A percentile compares a stretch with the other conserved stretches of the same genome.
These are phyloP conservation scores for Clonostachys rosea DNA, from an alignment of 2,329 filamentous ascomycete species.

Conservation along the genomic window DNA sequence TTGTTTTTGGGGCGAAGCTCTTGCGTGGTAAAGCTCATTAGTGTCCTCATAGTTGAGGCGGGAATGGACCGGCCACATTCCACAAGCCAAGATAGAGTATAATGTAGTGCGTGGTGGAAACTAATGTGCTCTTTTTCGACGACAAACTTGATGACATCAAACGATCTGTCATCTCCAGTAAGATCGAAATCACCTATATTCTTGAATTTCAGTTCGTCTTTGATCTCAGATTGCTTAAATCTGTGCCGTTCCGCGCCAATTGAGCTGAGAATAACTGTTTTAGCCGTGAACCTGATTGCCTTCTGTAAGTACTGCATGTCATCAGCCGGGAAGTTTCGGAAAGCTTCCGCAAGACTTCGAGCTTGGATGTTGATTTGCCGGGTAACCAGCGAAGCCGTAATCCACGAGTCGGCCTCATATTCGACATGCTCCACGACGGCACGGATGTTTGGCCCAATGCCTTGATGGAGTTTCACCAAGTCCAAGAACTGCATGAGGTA, in stretches of 20 bases:
- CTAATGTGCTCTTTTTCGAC: constrained; percentile 90
- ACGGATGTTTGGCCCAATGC: constrained; percentile 88
- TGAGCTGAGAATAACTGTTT: constrained; percentile 83
- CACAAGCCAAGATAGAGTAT: constrained; percentile 91
- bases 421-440: constrained; percentile 95
- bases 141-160: constrained; percentile 77
- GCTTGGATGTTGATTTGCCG: constrained; percentile 92
- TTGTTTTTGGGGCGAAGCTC: constrained; percentile 64
- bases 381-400: constrained; percentile 89
- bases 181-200: constrained; percentile 75
- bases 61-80: constrained; percentile 80
- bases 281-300: constrained; percentile 71
- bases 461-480: constrained; percentile 91
- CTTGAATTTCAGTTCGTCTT: constrained; percentile 81
- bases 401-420: constrained; percentile 98
- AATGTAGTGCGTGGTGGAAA: constrained; percentile 96
- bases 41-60: constrained; percentile 57
- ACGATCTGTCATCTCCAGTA: constrained; percentile 44
- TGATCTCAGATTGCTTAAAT: constrained; percentile 85
- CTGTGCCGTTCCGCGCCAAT: constrained; percentile 82
- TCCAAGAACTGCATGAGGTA: constrained; percentile 95
- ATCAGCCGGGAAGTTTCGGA: constrained; percentile 63
- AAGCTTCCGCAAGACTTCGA: constrained; percentile 82
- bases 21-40: constrained; percentile 68
- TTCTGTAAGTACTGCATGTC: constrained; percentile 61